A percentile compares a stretch with the other conserved stretches of the same genome.
phyloP scores from a whole-genome alignment of 2,329 filamentous ascomycete species.

The Arthroderma sp. region DNA sequence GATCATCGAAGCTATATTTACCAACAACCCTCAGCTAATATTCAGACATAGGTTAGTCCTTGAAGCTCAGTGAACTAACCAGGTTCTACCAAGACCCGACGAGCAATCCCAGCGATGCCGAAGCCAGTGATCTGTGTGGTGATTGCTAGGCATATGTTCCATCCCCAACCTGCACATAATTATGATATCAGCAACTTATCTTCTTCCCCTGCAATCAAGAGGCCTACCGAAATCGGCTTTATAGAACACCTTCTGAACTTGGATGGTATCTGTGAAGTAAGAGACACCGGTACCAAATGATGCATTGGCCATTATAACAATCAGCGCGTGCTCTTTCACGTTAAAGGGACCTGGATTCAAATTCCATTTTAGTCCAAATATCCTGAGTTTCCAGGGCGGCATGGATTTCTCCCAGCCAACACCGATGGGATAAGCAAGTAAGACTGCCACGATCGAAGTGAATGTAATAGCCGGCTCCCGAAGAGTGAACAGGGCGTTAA shows the following conservation, averaged over 20 bases:
- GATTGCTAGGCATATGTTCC: conserved; percentile 53
- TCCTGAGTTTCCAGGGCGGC: conserved; percentile 22
- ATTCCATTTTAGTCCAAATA: conserved; percentile 27
- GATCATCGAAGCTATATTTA: conserved; percentile 50
- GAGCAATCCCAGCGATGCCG: conserved; percentile 55
- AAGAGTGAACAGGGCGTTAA: conserved; percentile 47
- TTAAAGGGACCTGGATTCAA: conserved; percentile 34
- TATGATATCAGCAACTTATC: background rate
- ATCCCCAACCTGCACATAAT: conserved; percentile 33
- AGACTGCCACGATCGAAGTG: conserved; percentile 49
- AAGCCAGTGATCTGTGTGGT: conserved; percentile 59
- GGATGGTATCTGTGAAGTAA: conserved; percentile 61
- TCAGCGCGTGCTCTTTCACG: conserved; percentile 35
- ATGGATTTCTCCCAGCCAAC: conserved; percentile 27
- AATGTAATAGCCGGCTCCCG: conserved; percentile 48
- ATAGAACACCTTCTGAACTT: conserved; percentile 60
- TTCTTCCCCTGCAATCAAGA: background rate
- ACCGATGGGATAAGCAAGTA: conserved; percentile 45
- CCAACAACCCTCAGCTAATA: background rate
- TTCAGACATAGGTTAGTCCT: background rate
- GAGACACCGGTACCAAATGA: conserved; percentile 48
- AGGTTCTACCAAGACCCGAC: conserved; percentile 42
- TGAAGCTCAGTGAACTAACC: conserved; percentile 3
- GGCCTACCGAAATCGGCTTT: conserved; percentile 49
- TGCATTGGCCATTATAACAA: conserved; percentile 48